Evolutionary conservation across 139 green algal species (phyloP).

Genomic region (Auxenochlorella pyrenoidosa): DNA sequence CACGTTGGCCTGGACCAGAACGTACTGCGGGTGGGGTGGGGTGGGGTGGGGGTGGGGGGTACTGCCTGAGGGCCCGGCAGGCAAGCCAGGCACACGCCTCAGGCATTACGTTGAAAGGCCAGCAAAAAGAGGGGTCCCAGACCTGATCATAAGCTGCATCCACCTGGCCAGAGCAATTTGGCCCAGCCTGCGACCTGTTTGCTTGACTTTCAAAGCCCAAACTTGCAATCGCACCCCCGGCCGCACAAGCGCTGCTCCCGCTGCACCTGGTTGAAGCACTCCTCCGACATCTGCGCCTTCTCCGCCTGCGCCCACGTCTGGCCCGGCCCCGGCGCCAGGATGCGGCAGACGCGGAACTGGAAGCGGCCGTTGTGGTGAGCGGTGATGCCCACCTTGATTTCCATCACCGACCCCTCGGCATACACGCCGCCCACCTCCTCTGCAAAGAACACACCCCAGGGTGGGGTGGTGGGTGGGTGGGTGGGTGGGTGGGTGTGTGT

Average conservation of each 20-base stretch:
- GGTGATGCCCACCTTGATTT: slow-evolving; percentile 18
- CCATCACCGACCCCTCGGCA: slow-evolving; percentile 15
- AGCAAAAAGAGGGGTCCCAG: too few species aligned
- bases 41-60: neutral
- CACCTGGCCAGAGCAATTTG: too few species aligned
- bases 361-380: slow-evolving; percentile 34
- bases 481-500: neutral
- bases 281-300: slow-evolving; percentile 15
- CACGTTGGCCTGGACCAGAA: slow-evolving; percentile 8
- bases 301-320: slow-evolving; percentile 35
- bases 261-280: slow-evolving; percentile 39
- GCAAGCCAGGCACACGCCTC: too few species aligned
- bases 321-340: neutral
- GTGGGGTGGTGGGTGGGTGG: neutral
- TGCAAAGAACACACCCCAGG: too few species aligned
- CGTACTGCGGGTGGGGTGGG: neutral
- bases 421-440: slow-evolving; percentile 24
- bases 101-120: too few species aligned
- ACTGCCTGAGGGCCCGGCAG: too few species aligned
- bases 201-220: too few species aligned
- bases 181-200: too few species aligned
- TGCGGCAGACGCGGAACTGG: slow-evolving; percentile 23
- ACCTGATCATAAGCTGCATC: too few species aligned
- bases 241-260: too few species aligned
- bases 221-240: too few species aligned